Evolutionary conservation across 1,139 yeast genomes (phyloP), one percentile per base, ranked within the genome.

Genomic region (Yamadazyma oceani): DNA sequence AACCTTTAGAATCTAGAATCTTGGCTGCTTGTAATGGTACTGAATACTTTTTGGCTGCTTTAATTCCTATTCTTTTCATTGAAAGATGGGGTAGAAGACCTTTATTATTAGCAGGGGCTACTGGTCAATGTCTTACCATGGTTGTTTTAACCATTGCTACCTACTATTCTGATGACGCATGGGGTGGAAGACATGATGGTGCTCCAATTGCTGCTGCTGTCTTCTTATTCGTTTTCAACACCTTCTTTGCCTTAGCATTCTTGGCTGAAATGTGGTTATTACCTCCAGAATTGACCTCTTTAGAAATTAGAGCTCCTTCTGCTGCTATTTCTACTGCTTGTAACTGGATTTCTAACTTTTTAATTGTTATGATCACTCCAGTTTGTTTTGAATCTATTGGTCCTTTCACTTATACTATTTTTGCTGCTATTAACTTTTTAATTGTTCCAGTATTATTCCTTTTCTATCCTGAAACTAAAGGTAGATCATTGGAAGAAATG

Each of bases 381-480:
- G 54, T 60, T 26, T 57, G 60, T 13, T 64, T 65, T 45, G 46
- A 53, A 28, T 53, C 50, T 40, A 66, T 66, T 34, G 58, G 58
- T 21, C 56, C 60, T 17, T 64, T 55, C 47, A 65, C 70, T 2
- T 64, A 59, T 44, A 50, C 63, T 3, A 57, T 64, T 30, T 64
- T 64, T 46, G 69, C 67, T 4, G 64, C 45, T 31, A 59, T 76
- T 39, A 78, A 78, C 45, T 57, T 64, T 22, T 48, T 67, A 26
- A 68, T 79, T 65, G 64, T 81, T 30, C 85, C 87, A 15, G 58
- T 65, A 17, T 66, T 78, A 15, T 78, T 70, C 55, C 64, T 75
- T 44, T 69, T 77, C 43, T 72, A 77, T 36, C 85, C 85, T 2
- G 85, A 80, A 54, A 80, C 85, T 2, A 75, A 77, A 50, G 79